A percentile compares a stretch with the other conserved stretches of the same genome.
phyloP scores from a whole-genome alignment of 2,329 filamentous ascomycete genomes.

The Apiospora phragmitis region DNA sequence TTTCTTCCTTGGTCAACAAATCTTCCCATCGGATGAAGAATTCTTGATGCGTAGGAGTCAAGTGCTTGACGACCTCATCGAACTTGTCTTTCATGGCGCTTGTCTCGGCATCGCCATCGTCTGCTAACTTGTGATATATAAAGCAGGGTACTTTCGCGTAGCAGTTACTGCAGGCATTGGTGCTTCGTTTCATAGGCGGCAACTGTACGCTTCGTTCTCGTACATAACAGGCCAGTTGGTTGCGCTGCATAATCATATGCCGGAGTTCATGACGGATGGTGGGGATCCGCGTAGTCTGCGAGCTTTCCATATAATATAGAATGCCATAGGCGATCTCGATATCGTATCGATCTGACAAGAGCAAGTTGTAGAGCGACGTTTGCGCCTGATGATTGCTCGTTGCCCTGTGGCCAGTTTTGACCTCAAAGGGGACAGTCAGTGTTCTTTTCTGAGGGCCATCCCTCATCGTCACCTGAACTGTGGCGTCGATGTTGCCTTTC shows the following conservation, averaged over 20 bases:
- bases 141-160: slow-evolving; percentile 92
- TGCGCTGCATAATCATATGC: slow-evolving; percentile 96
- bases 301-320: slow-evolving; percentile 92
- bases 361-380: slow-evolving; percentile 88
- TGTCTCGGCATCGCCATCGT: slow-evolving; percentile 77
- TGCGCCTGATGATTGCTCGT: slow-evolving; percentile 86
- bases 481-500: slow-evolving; percentile 97
- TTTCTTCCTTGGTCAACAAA: slow-evolving; percentile 91
- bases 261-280: slow-evolving; percentile 84
- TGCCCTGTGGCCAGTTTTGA: slow-evolving; percentile 89
- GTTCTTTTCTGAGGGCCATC: slow-evolving; percentile 67
- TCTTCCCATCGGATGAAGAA: slow-evolving; percentile 97
- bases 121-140: slow-evolving; percentile 87
- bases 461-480: slow-evolving; percentile 81
- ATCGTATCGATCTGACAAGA: slow-evolving; percentile 93
- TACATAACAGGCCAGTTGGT: slow-evolving; percentile 82
- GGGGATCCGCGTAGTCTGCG: slow-evolving; percentile 81
- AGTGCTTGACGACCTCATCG: slow-evolving; percentile 73
- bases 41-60: slow-evolving; percentile 71
- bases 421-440: slow-evolving; percentile 87
- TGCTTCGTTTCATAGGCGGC: slow-evolving; percentile 81
- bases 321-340: slow-evolving; percentile 88
- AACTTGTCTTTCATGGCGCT: slow-evolving; percentile 84
- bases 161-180: slow-evolving; percentile 80
- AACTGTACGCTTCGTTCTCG: slow-evolving; percentile 77